phyloP scores from a whole-genome alignment of 345 rosid species.

The Microthlaspi erraticum region DNA sequence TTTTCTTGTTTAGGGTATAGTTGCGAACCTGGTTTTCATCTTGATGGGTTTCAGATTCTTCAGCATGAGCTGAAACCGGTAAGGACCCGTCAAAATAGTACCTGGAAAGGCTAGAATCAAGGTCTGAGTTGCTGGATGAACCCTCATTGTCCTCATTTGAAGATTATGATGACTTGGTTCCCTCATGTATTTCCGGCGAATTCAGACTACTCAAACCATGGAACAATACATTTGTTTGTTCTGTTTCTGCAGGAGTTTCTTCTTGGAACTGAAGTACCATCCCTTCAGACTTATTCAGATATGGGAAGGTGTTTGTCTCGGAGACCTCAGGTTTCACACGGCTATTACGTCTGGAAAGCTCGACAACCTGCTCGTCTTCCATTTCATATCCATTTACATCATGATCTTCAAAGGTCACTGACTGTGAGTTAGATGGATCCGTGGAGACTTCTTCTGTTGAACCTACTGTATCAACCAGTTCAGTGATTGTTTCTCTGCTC shows the following conservation, averaged over 20 bases:
- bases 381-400: constrained; percentile 26
- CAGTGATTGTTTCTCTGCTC: background rate
- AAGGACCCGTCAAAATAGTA: constrained; percentile 45
- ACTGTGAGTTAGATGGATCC: constrained; percentile 24
- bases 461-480: constrained; percentile 9
- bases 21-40: constrained; percentile 53
- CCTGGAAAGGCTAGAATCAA: constrained; percentile 28
- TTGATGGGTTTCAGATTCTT: constrained; percentile 39
- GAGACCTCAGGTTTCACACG: constrained; percentile 8
- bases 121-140: constrained; percentile 44
- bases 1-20: background rate
- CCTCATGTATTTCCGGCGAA: background rate
- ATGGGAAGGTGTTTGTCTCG: constrained; percentile 9
- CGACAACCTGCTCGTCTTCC: constrained; percentile 40
- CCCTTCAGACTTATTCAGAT: constrained; percentile 16
- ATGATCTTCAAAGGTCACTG: background rate
- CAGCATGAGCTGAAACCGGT: constrained; percentile 23
- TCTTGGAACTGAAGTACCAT: constrained; percentile 12
- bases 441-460: constrained; percentile 8
- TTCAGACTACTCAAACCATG: background rate
- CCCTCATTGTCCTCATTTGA: constrained; percentile 40
- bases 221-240: constrained; percentile 11
- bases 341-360: constrained; percentile 32
- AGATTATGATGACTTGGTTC: constrained; percentile 33
- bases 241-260: constrained; percentile 9